A percentile compares a stretch with the other conserved stretches of the same genome.
These are phyloP conservation scores for Blastomyces emzantsi DNA, from an alignment of 2,329 filamentous ascomycete genomes.

Conservation along the genomic window DNA sequence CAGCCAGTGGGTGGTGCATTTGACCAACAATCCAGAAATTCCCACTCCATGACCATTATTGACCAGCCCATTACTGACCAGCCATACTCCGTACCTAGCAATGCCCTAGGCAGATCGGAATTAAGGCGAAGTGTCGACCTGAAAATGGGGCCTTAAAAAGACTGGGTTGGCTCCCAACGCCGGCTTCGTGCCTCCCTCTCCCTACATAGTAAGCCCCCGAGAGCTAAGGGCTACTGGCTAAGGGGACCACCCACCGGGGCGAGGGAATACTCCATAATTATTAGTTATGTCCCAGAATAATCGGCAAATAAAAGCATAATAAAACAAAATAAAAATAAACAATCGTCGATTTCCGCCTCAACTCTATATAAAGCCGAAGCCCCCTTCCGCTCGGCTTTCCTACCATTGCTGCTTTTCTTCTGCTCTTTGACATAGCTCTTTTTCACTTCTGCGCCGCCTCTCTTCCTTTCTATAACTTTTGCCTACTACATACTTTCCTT, in stretches of 20 bases:
- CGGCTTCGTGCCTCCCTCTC: not conserved
- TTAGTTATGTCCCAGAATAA: slow-evolving; percentile 3
- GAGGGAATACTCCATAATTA: not conserved
- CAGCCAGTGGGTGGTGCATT: not conserved
- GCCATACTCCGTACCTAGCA: too few relatives aligned
- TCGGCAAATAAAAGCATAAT: not conserved
- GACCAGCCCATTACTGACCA: too few relatives aligned
- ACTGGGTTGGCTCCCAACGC: not conserved
- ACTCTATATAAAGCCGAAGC: slow-evolving; percentile 5
- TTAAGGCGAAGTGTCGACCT: not conserved
- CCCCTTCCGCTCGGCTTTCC: slow-evolving; percentile 1
- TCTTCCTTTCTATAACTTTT: slow-evolving; percentile 3
- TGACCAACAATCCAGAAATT: not conserved
- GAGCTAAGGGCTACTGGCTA: not conserved
- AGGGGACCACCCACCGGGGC: not conserved
- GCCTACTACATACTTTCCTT: slow-evolving; percentile 7
- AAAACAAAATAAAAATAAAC: not conserved
- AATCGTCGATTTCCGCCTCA: slow-evolving; percentile 1
- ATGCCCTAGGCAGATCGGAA: slow-evolving; percentile 2
- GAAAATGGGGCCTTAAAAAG: not conserved
- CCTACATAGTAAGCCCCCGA: not conserved
- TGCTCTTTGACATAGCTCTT: not conserved
- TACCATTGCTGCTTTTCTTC: not conserved
- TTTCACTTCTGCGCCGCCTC: slow-evolving; percentile 4
- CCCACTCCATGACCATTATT: too few relatives aligned